phyloP scores from a whole-genome alignment of 768 basidiomycete genomes.

The Boletellus ananas region DNA sequence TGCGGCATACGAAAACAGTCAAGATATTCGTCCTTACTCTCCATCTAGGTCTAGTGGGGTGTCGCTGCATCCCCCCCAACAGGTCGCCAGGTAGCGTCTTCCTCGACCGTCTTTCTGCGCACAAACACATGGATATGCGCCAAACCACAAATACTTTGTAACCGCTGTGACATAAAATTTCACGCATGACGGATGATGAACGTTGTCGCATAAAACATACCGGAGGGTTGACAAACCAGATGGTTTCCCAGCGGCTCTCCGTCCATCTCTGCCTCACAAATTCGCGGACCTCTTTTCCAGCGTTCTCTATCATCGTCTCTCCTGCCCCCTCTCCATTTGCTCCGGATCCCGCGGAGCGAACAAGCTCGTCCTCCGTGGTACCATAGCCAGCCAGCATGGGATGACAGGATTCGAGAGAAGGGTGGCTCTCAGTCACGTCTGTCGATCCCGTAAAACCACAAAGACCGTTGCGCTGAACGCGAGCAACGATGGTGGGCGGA shows the following conservation, averaged over 20 bases:
- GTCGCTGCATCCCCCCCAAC: background rate
- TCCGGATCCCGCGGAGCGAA: constrained; percentile 40
- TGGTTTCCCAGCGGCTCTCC: constrained; percentile 77
- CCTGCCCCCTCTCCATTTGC: constrained; percentile 46
- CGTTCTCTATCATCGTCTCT: constrained; percentile 44
- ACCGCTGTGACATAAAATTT: constrained; percentile 43
- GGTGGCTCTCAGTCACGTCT: constrained; percentile 56
- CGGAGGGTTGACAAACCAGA: constrained; percentile 89
- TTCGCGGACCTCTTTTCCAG: constrained; percentile 54
- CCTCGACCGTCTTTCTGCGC: constrained; percentile 39
- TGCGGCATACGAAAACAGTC: background rate
- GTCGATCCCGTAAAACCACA: constrained; percentile 75
- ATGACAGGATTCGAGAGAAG: constrained; percentile 51
- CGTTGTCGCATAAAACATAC: constrained; percentile 39
- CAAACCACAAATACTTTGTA: constrained; percentile 78
- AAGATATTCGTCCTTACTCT: constrained; percentile 4
- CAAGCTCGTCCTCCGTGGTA: constrained; percentile 56
- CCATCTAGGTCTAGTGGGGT: constrained; percentile 5
- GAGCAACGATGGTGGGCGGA: constrained; percentile 45
- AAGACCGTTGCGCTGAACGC: constrained; percentile 70
- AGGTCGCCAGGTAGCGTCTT: constrained; percentile 17
- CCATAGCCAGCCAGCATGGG: constrained; percentile 70
- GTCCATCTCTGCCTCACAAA: constrained; percentile 68
- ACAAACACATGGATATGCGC: constrained; percentile 90
- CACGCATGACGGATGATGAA: background rate